phyloP scores from a whole-genome alignment of 129 eudicot genomes.

The Tanacetum coccineum region DNA sequence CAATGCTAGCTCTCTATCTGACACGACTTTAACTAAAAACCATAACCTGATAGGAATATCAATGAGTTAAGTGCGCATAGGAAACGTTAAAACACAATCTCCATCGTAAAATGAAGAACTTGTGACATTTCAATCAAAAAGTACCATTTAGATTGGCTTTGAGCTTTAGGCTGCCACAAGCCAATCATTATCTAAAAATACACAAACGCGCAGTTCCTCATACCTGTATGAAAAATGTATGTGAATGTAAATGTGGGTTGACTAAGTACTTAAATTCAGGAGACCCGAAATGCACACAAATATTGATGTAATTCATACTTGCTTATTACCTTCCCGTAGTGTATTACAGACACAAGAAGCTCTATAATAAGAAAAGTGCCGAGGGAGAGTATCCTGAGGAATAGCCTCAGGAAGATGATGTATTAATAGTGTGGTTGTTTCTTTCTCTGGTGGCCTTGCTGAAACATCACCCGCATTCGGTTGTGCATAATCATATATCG shows the following conservation, averaged over 20 bases:
- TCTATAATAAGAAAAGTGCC: slow-evolving; percentile 74
- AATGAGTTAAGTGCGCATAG: neutral
- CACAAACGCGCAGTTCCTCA: slow-evolving; percentile 85
- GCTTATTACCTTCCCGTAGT: slow-evolving; percentile 57
- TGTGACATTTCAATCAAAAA: slow-evolving; percentile 2
- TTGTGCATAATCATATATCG: slow-evolving; percentile 3
- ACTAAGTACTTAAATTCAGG: neutral
- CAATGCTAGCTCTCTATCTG: slow-evolving; percentile 74
- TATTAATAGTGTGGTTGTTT: slow-evolving; percentile 17
- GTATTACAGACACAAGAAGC: slow-evolving; percentile 70
- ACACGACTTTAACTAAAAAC: slow-evolving; percentile 88
- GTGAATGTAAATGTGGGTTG: slow-evolving; percentile 13
- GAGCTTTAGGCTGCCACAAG: slow-evolving; percentile 75
- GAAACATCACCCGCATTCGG: slow-evolving; percentile 20
- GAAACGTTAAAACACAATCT: neutral
- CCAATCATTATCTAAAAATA: slow-evolving; percentile 70
- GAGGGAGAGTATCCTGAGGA: slow-evolving; percentile 62
- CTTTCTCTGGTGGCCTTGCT: slow-evolving; percentile 34
- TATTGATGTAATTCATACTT: slow-evolving; percentile 2
- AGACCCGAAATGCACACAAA: neutral
- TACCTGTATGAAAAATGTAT: slow-evolving; percentile 35
- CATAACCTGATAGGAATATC: slow-evolving; percentile 44
- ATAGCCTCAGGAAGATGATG: slow-evolving; percentile 49
- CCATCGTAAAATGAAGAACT: neutral
- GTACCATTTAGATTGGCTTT: slow-evolving; percentile 79